Conservation (phyloP, 306 rosid species). For the Castanospermum australe region DNA sequence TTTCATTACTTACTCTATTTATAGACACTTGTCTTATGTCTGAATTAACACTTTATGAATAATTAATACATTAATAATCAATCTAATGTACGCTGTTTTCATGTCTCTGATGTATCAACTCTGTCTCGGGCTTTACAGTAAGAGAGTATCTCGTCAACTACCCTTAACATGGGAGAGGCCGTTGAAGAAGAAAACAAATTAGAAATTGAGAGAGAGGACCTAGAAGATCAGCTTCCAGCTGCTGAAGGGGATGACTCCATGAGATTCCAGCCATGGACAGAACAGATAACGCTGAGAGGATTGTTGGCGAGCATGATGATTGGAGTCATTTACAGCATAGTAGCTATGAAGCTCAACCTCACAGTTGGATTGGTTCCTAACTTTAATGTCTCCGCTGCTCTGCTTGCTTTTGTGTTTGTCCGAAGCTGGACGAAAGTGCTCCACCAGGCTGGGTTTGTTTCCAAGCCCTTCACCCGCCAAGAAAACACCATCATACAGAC, state of each 20-base stretch:
- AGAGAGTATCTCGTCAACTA: not conserved
- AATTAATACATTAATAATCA: too few relatives aligned
- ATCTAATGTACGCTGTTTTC: too few relatives aligned
- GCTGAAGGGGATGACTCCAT: not conserved
- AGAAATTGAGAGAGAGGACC: not conserved
- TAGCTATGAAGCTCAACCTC: slow-evolving; percentile 78
- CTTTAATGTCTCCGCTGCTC: slow-evolving; percentile 78
- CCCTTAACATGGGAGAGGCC: not conserved
- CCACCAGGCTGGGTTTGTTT: slow-evolving; percentile 39
- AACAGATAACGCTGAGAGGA: slow-evolving; percentile 62
- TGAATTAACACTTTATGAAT: too few relatives aligned
- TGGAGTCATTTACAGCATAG: slow-evolving; percentile 56
- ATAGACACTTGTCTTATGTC: too few relatives aligned
- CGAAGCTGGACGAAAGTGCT: slow-evolving; percentile 59
- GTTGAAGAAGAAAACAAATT: not conserved
- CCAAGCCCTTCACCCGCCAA: slow-evolving; percentile 76
- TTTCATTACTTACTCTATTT: too few relatives aligned
- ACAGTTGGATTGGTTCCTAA: slow-evolving; percentile 67
- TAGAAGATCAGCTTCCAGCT: not conserved
- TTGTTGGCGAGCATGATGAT: slow-evolving; percentile 53
- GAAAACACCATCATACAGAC: slow-evolving; percentile 84
- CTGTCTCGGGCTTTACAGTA: not conserved
- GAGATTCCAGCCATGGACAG: slow-evolving; percentile 45
- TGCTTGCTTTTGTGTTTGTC: slow-evolving; percentile 59
- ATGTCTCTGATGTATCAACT: too few relatives aligned